phyloP scores from a whole-genome alignment of 805 yeast genomes.

The Metschnikowia anglica region DNA sequence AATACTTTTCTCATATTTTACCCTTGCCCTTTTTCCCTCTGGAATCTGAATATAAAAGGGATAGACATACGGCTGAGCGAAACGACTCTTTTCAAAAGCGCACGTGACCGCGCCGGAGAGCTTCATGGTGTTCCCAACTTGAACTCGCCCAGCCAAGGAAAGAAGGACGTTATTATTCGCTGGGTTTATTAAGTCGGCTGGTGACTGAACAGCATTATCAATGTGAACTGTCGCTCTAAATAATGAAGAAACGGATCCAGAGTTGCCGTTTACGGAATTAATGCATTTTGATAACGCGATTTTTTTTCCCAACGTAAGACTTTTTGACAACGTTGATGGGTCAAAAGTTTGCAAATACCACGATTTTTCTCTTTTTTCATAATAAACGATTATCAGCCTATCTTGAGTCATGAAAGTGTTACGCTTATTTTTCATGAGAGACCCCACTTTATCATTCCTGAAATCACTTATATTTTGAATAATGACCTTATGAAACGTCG shows the following conservation, averaged over 20 bases:
- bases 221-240: slow-evolving; percentile 10
- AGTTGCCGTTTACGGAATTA: slow-evolving; percentile 11
- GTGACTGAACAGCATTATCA: slow-evolving; percentile 1
- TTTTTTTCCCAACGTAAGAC: slow-evolving; percentile 5
- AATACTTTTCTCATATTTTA: neutral
- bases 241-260: slow-evolving; percentile 15
- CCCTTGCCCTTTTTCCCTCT: slow-evolving; percentile 10
- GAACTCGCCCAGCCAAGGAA: slow-evolving; percentile 8
- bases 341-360: slow-evolving; percentile 11
- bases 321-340: neutral
- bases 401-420: slow-evolving; percentile 10
- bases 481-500: slow-evolving; percentile 1
- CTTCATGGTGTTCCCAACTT: slow-evolving; percentile 10
- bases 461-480: slow-evolving; percentile 4
- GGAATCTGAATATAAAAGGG: slow-evolving; percentile 18
- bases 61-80: slow-evolving; percentile 17
- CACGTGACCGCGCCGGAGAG: slow-evolving; percentile 18
- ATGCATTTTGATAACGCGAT: slow-evolving; percentile 15
- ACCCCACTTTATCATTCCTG: slow-evolving; percentile 2
- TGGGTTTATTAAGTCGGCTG: slow-evolving; percentile 6
- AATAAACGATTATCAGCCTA: slow-evolving; percentile 11
- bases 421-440: slow-evolving; percentile 7
- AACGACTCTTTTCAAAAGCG: slow-evolving; percentile 11
- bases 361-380: slow-evolving; percentile 3
- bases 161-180: slow-evolving; percentile 4